Evolutionary conservation across 768 basidiomycete species (phyloP).

Genomic region (Rhizopogon vulgaris): DNA sequence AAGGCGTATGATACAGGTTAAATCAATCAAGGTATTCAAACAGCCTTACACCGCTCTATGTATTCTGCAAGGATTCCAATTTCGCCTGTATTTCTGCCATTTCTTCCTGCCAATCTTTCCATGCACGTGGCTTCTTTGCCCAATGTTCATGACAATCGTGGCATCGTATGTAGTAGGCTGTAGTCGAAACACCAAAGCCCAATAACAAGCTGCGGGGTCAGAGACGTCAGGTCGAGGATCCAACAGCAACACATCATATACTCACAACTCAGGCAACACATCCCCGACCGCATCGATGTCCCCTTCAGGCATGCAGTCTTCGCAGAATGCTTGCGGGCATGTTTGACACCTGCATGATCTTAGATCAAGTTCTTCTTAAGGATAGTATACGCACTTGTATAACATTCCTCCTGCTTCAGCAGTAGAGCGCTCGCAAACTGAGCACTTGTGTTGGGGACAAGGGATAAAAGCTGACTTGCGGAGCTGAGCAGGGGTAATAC

Average conservation of each 20-base stretch:
- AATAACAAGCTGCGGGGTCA: constrained; percentile 30
- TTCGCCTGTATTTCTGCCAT: constrained; percentile 31
- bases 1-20: not conserved
- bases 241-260: constrained; percentile 5
- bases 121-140: constrained; percentile 26
- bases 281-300: constrained; percentile 50
- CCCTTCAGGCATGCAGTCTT: constrained; percentile 50
- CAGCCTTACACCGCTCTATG: not conserved
- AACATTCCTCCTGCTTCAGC: constrained; percentile 49
- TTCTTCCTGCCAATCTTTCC: constrained; percentile 41
- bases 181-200: constrained; percentile 28
- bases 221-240: constrained; percentile 1
- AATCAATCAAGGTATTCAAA: not conserved
- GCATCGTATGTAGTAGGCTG: constrained; percentile 46
- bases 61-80: constrained; percentile 12
- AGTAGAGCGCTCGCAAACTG: constrained; percentile 37
- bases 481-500: constrained; percentile 27
- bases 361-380: not conserved
- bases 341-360: constrained; percentile 44
- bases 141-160: constrained; percentile 39
- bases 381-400: constrained; percentile 36
- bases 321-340: constrained; percentile 54
- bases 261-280: constrained; percentile 52
- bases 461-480: constrained; percentile 17
- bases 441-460: constrained; percentile 50